A percentile compares a stretch with the other conserved stretches of the same genome.
These are phyloP conservation scores for Mycocentrospora acerina DNA, from an alignment of 2,329 filamentous ascomycete genomes.

Conservation along the genomic window DNA sequence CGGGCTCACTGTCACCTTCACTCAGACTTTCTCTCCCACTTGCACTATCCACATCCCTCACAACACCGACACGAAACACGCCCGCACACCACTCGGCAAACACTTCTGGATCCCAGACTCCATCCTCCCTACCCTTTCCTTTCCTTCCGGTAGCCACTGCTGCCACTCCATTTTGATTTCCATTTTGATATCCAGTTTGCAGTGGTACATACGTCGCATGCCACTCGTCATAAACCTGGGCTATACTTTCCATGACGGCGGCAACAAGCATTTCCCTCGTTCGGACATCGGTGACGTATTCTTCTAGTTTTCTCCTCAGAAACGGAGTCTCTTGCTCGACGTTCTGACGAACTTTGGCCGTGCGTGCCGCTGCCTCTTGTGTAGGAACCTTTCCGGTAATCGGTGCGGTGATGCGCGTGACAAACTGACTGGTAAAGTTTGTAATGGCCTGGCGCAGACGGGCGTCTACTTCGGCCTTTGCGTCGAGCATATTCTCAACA, in stretches of 20 bases:
- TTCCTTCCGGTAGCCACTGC: conserved; percentile 41
- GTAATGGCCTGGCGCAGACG: conserved; percentile 64
- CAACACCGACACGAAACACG: conserved; percentile 58
- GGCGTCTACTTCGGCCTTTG: conserved; percentile 67
- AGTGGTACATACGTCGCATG: conserved; percentile 52
- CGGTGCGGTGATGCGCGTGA: conserved; percentile 57
- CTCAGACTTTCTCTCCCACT: conserved; percentile 12
- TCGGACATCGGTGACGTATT: conserved; percentile 65
- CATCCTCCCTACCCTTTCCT: conserved; percentile 62
- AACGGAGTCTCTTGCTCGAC: conserved; percentile 61
- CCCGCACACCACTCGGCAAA: conserved; percentile 64
- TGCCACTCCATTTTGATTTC: conserved; percentile 20
- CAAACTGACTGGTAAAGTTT: conserved; percentile 63
- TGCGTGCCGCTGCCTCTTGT: conserved; percentile 30
- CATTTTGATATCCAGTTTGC: conserved; percentile 45
- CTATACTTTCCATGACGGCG: conserved; percentile 64
- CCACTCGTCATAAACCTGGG: conserved; percentile 65
- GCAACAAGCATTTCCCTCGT: conserved; percentile 67
- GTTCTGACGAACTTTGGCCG: conserved; percentile 52
- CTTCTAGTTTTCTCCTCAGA: conserved; percentile 58
- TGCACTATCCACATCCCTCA: conserved; percentile 35
- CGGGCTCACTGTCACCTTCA: too few species aligned
- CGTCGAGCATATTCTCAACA: conserved; percentile 71
- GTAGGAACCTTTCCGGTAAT: conserved; percentile 33
- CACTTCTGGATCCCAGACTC: conserved; percentile 65